Evolutionary conservation across 495 filamentous ascomycete genomes (phyloP), one percentile per base, ranked within the genome.

Genomic region (Hamigera avellanea): DNA sequence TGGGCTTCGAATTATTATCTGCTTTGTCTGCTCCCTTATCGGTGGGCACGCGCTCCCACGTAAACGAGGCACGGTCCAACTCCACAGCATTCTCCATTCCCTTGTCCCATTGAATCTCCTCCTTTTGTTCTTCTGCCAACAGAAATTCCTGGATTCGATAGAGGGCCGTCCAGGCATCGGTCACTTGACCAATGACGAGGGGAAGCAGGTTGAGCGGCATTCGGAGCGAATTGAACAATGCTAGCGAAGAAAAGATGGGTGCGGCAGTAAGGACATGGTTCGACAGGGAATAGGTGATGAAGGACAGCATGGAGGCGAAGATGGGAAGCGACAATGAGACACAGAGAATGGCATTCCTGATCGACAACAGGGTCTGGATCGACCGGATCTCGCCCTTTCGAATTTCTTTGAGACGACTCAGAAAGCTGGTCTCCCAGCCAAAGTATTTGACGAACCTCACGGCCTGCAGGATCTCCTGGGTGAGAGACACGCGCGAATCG

Each of bases 401-500:
- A 35, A 89, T 81, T 14, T 76, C 66, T 33, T 70, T 66, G 8
- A 96, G 65, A 13, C 86, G 75, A n/a, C 69, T 63, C 3, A 95
- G 62, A 53, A 96, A 96, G 32, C 79, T 77, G 23, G 69, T 76
- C 49, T 96, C 89, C 89, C 89, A 96, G 6, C 84, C 89, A 52
- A 94, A 95, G 59, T 73, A 94, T 56, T 96, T 96, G 54, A 96
- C 87, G 48, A 96, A 95, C 13, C 86, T 73, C 31, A 95, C 88
- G 1, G 81, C 81, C 41, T 86, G 80, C 14, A 96, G 54, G 23
- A 96, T 93, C 49, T 96, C 89, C 50, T 95, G 89, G 0, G 87
- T 95, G 25, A 96, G 64, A 32, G 80, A 80, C 6, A 96, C 87
- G 28, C 89, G 71, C 55, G 86, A 81, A 56, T 96, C 89, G 5